Evolutionary conservation across 495 filamentous ascomycete genomes (phyloP), one percentile per base, ranked within the genome.

Genomic region (Echria macrotheca): DNA sequence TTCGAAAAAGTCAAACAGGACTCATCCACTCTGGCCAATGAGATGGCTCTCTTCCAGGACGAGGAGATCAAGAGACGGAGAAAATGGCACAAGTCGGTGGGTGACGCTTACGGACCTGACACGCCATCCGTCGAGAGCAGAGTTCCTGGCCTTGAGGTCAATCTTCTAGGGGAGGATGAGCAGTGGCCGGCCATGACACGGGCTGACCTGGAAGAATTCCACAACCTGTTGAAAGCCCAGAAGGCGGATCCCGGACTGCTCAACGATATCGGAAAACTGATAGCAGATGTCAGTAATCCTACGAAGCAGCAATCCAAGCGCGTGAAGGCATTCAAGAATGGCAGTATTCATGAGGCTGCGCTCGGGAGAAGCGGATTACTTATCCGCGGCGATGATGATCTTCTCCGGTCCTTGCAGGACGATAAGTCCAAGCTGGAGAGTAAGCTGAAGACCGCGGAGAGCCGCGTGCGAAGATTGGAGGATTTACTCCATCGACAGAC

Each of bases 281-380:
- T 83, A 42, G 68, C 69, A 17, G 83, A 85, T 7, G 70, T 88
- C n/a, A 78, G 74, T 52, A 81, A 73, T 35, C 90, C 91, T 0
- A 89, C 85, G 4, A 83, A 82, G 53, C 77, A 77, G 50, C 86
- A 87, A 59, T 77, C 80, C 37, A 88, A 86, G 62, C 77, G 86
- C 41, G 81, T 88, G 31, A 94, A 90, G 58, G 89, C 87, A 0
- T 97, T 99, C 75, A 97, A 96, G 59, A 88, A 90, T 56, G 94
- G 93, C 32, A 96, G 91, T 57, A 77, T 99, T 10, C 90, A 96
- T 56, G 93, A 97, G 57, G 82, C 84, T 11, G 76, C 75, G 9
- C 72, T 88, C 38, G 86, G 89, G 26, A 81, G 81, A 50, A 90
- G 85, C 48, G 91, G 90, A 8, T 73, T 96, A 18, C 65, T 95